A percentile compares a stretch with the other conserved stretches of the same genome.
phyloP scores from a whole-genome alignment of 83 land plant species.

The Isoetes engelmannii region DNA sequence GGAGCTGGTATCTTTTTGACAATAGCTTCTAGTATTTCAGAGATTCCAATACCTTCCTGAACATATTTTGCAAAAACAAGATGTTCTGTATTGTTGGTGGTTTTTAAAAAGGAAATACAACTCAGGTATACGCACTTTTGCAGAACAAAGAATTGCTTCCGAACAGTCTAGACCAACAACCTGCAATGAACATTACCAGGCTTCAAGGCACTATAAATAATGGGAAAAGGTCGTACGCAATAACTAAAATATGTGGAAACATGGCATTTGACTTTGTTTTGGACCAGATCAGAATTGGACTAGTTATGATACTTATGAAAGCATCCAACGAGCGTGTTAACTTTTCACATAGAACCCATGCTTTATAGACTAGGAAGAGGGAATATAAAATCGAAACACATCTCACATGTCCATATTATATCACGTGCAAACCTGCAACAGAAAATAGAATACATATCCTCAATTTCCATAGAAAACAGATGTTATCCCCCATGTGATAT shows the following conservation, averaged over 20 bases:
- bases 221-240: background rate
- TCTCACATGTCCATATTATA: too few species aligned
- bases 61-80: conserved; percentile 1
- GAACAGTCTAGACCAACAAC: conserved; percentile 86
- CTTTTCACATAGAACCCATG: too few species aligned
- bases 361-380: too few species aligned
- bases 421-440: too few species aligned
- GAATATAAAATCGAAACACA: too few species aligned
- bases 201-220: background rate
- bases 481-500: too few species aligned
- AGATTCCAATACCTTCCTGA: conserved; percentile 84
- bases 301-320: too few species aligned
- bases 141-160: conserved; percentile 87
- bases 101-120: background rate
- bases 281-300: too few species aligned
- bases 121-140: conserved; percentile 48
- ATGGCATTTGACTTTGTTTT: too few species aligned
- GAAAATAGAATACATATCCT: too few species aligned
- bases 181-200: conserved; percentile 27
- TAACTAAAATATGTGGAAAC: background rate
- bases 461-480: too few species aligned
- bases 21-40: conserved; percentile 77
- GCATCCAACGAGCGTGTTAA: too few species aligned
- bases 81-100: background rate
- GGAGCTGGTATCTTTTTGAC: conserved; percentile 80